These are phyloP conservation scores for Pyrus pyrifolia DNA, from an alignment of 306 rosid species.

Conservation along the genomic window DNA sequence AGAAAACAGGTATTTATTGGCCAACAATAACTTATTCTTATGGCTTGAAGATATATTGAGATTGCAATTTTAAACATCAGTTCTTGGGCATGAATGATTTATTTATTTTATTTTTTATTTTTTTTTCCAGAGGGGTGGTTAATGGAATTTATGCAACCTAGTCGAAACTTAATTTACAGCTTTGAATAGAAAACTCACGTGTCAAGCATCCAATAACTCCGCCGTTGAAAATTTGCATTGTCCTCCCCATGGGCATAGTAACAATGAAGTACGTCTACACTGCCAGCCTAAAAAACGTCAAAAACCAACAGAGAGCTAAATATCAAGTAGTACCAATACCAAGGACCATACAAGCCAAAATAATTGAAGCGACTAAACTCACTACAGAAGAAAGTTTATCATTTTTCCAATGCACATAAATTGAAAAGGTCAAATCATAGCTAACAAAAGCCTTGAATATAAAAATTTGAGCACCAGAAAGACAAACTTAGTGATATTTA, in stretches of 20 bases:
- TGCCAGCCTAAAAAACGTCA: conserved; percentile 43
- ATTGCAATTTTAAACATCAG: neutral
- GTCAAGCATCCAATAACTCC: conserved; percentile 85
- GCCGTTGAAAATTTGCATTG: conserved; percentile 55
- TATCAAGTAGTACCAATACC: conserved; percentile 3
- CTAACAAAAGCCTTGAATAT: neutral
- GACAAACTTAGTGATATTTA: neutral
- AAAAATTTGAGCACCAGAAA: neutral
- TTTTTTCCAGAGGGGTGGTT: neutral
- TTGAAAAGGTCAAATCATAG: neutral
- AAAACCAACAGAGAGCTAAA: conserved; percentile 8
- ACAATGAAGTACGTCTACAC: conserved; percentile 63
- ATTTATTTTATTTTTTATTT: too few relatives aligned
- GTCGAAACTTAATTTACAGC: neutral
- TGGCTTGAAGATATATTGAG: neutral
- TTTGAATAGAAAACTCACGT: conserved; percentile 33
- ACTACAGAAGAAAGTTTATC: neutral
- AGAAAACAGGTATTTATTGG: neutral
- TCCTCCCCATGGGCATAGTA: conserved; percentile 85
- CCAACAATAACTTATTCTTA: neutral
- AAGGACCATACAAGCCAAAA: neutral
- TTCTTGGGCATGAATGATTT: neutral
- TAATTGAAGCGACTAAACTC: neutral
- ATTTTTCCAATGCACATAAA: neutral
- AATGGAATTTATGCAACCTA: neutral